Conservation (phyloP, 371 early-diverging fungal species). For the Syncephalastrum racemosum region DNA sequence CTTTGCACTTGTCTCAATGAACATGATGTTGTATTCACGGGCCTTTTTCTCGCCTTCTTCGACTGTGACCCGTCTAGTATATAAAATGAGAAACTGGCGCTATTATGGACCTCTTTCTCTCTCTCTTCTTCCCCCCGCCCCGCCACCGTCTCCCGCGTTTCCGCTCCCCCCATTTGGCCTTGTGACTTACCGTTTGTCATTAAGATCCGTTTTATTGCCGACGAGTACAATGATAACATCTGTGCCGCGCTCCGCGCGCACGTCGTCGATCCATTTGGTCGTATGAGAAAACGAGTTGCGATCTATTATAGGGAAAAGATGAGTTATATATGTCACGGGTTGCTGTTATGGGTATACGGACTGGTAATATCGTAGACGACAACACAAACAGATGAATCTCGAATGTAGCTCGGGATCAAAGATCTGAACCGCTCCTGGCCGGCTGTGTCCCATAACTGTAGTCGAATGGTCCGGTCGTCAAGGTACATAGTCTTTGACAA, state of each 20-base stretch:
- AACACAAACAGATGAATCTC: slow-evolving; percentile 97
- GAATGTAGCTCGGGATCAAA: slow-evolving; percentile 98
- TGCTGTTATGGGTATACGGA: slow-evolving; percentile 31
- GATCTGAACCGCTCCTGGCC: slow-evolving; percentile 98
- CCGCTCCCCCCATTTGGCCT: no score
- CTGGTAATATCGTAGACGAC: slow-evolving; percentile 97
- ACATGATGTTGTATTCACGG: slow-evolving; percentile 92
- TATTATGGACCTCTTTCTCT: no score
- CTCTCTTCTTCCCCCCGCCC: no score
- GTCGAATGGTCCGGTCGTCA: slow-evolving; percentile 93
- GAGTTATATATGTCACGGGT: not conserved
- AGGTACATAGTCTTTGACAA: slow-evolving; percentile 97
- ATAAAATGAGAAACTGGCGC: not conserved
- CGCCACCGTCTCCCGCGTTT: no score
- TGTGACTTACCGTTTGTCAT: slow-evolving; percentile 75
- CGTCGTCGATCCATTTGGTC: slow-evolving; percentile 98
- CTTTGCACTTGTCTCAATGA: slow-evolving; percentile 97
- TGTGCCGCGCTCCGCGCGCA: slow-evolving; percentile 96
- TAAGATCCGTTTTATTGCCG: slow-evolving; percentile 99
- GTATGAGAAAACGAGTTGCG: slow-evolving; percentile 93
- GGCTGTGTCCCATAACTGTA: slow-evolving; percentile 99
- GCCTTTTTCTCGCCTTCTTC: slow-evolving; percentile 97
- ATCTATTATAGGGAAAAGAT: slow-evolving; percentile 44
- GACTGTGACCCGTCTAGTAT: slow-evolving; percentile 78
- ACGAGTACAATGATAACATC: slow-evolving; percentile 98